Conservation (phyloP, 2,329 filamentous ascomycete genomes). For the Chaetomiaceae sp. region DNA sequence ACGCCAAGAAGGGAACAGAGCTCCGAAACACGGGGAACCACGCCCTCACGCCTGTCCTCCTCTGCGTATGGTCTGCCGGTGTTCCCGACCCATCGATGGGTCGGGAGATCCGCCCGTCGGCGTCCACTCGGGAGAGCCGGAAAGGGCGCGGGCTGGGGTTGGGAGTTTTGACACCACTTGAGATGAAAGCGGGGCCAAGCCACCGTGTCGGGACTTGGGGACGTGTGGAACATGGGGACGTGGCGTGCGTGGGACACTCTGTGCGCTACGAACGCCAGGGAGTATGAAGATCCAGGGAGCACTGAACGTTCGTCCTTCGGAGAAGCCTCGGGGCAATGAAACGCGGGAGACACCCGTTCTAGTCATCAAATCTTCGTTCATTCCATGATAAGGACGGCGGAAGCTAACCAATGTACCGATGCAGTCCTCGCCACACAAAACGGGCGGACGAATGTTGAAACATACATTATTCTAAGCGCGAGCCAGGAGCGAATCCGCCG, state of each 20-base stretch:
- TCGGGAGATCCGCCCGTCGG: background rate
- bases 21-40: slow-evolving; percentile 12
- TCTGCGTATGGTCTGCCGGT: background rate
- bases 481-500: background rate
- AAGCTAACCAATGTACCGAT: too few species aligned
- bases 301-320: background rate
- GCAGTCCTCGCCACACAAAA: background rate
- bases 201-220: slow-evolving; percentile 2
- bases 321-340: too few species aligned
- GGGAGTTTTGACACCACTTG: background rate
- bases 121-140: slow-evolving; percentile 2
- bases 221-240: too few species aligned
- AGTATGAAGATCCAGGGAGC: background rate
- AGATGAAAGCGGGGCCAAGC: slow-evolving; percentile 6
- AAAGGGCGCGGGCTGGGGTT: background rate
- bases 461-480: slow-evolving; percentile 8
- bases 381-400: too few species aligned
- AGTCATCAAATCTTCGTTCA: too few species aligned
- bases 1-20: slow-evolving; percentile 7
- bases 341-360: too few species aligned
- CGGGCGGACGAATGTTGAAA: background rate
- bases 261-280: too few species aligned
- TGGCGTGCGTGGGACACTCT: too few species aligned
- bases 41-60: background rate
- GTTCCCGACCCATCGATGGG: background rate